phyloP scores from a whole-genome alignment of 192 early-diverging fungal genomes.

The Backusella luteola region DNA sequence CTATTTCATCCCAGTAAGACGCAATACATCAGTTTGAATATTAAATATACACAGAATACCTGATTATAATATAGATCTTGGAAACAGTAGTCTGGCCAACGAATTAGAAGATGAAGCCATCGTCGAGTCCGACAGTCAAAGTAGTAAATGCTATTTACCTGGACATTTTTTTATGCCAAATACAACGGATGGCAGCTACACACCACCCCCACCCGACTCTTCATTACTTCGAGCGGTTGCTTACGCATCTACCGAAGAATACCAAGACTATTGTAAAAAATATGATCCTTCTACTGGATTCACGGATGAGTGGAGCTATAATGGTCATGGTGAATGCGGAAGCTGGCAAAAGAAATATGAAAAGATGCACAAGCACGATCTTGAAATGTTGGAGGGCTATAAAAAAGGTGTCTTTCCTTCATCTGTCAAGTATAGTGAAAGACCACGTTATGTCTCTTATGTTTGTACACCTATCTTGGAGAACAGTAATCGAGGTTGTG shows the following conservation, averaged over 20 bases:
- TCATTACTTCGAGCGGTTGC: conserved; percentile 13
- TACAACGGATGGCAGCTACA: conserved; percentile 28
- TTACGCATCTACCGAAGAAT: conserved; percentile 10
- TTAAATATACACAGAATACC: neutral
- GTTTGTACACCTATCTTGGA: conserved; percentile 34
- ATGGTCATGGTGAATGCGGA: conserved; percentile 38
- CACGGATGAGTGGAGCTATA: conserved; percentile 9
- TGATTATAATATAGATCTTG: neutral
- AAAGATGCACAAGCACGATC: conserved; percentile 25
- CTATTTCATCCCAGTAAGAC: conserved; percentile 29
- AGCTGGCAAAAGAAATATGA: conserved; percentile 42
- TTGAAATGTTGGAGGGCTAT: conserved; percentile 24
- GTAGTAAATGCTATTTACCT: conserved; percentile 22
- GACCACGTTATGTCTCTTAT: conserved; percentile 35
- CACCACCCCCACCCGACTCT: conserved; percentile 24
- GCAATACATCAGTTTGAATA: neutral
- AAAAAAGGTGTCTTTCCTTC: conserved; percentile 21
- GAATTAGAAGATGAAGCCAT: neutral
- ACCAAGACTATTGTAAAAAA: conserved; percentile 24
- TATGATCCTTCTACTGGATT: conserved; percentile 13
- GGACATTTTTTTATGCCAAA: conserved; percentile 12
- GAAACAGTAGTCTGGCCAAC: neutral
- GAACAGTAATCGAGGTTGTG: conserved; percentile 41
- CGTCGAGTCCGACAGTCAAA: neutral
- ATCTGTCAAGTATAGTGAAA: conserved; percentile 9